Evolutionary conservation across 1,139 yeast species (phyloP).

Genomic region (Trichomonascaceae sp.): DNA sequence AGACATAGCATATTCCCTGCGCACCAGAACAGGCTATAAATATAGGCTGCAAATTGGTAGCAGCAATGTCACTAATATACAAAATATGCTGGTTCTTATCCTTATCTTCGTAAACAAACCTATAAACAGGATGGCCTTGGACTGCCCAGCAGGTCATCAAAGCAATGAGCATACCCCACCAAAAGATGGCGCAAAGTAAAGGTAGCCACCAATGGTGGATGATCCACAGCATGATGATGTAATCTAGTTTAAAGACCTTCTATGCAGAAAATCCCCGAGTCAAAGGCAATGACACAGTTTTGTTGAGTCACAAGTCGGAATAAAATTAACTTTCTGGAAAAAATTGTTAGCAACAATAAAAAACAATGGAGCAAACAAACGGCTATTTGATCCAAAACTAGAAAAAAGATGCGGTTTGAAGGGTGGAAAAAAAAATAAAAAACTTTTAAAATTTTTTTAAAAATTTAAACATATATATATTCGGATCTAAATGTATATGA

Average conservation of each 20-base stretch:
- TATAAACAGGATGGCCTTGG: slow-evolving; percentile 44
- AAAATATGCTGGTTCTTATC: slow-evolving; percentile 44
- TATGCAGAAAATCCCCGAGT: not conserved
- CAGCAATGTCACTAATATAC: slow-evolving; percentile 80
- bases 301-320: not conserved
- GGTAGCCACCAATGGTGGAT: slow-evolving; percentile 44
- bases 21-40: slow-evolving; percentile 75
- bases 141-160: slow-evolving; percentile 65
- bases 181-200: slow-evolving; percentile 47
- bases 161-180: slow-evolving; percentile 79
- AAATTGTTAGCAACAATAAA: not conserved
- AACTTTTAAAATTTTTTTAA: too few relatives aligned
- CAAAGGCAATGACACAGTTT: not conserved
- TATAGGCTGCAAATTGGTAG: slow-evolving; percentile 74
- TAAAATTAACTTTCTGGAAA: not conserved
- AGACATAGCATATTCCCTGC: slow-evolving; percentile 71
- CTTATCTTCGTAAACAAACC: slow-evolving; percentile 1
- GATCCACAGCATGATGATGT: slow-evolving; percentile 9
- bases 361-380: not conserved
- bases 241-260: not conserved
- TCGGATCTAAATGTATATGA: not conserved
- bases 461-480: too few relatives aligned
- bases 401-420: too few relatives aligned
- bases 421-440: not conserved
- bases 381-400: not conserved